Evolutionary conservation across 192 early-diverging fungal genomes (phyloP).

Genomic region (Dispira parvispora): DNA sequence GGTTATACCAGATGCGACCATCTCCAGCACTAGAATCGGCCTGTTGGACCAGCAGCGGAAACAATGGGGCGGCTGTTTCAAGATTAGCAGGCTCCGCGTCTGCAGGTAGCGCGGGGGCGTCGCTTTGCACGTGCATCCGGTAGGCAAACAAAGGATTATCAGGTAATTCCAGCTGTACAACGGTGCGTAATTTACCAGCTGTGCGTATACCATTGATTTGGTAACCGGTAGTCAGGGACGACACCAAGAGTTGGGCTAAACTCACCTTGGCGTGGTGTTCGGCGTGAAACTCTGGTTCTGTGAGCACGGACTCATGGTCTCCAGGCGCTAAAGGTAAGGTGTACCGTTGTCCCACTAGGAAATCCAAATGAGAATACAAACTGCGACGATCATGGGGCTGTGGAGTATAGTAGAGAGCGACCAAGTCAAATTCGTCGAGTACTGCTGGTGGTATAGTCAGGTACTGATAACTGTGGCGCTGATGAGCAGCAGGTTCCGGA

Average conservation of each 20-base stretch:
- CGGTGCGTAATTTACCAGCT: slow-evolving; percentile 15
- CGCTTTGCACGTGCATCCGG: not conserved
- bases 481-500: not conserved
- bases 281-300: too few species aligned
- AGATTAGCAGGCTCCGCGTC: not conserved
- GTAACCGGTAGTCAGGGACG: too few species aligned
- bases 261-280: too few species aligned
- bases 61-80: not conserved
- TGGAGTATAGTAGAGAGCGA: not conserved
- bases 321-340: too few species aligned
- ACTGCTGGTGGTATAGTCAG: not conserved
- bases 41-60: slow-evolving; percentile 21
- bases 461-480: not conserved
- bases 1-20: slow-evolving; percentile 13
- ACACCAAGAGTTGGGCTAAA: too few species aligned
- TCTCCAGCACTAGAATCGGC: slow-evolving; percentile 16
- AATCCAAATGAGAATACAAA: not conserved
- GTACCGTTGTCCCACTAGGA: not conserved
- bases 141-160: slow-evolving; percentile 28
- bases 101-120: not conserved
- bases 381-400: not conserved
- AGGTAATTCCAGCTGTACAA: slow-evolving; percentile 20
- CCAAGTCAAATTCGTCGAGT: slow-evolving; percentile 7
- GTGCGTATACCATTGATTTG: not conserved
- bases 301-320: too few species aligned